These are phyloP conservation scores for Coccomyxa subellipsoidea DNA, from an alignment of 163 green algal genomes.

Conservation along the genomic window DNA sequence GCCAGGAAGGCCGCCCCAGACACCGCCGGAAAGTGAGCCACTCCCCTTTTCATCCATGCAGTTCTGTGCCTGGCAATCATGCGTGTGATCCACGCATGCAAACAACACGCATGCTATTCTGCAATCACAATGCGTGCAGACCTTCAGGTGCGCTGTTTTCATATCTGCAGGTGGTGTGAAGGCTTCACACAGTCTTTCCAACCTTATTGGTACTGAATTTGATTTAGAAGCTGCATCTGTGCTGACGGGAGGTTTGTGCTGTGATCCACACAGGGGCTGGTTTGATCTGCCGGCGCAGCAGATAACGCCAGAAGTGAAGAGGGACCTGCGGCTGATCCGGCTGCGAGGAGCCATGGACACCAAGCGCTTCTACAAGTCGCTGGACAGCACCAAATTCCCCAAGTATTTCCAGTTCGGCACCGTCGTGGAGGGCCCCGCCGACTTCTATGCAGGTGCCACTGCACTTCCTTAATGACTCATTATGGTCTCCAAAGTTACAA, in stretches of 20 bases:
- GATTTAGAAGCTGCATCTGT: too few species aligned
- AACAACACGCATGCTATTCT: not conserved
- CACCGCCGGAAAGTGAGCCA: slow-evolving; percentile 33
- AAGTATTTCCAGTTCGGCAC: slow-evolving; percentile 79
- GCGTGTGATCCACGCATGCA: not conserved
- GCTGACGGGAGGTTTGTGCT: too few species aligned
- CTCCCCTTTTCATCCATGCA: not conserved
- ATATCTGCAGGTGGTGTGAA: too few species aligned
- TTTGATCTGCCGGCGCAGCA: slow-evolving; percentile 46
- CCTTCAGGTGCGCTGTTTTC: too few species aligned
- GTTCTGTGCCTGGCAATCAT: not conserved
- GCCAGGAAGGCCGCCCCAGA: slow-evolving; percentile 27
- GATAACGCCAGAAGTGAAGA: slow-evolving; percentile 58
- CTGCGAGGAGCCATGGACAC: slow-evolving; percentile 55
- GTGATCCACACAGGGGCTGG: slow-evolving; percentile 27
- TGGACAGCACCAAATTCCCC: slow-evolving; percentile 70
- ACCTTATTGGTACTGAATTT: too few species aligned
- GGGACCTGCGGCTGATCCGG: slow-evolving; percentile 54
- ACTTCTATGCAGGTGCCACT: slow-evolving; percentile 66
- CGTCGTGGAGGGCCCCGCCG: slow-evolving; percentile 63
- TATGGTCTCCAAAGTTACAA: too few species aligned
- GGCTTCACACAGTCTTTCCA: too few species aligned
- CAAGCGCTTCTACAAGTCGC: slow-evolving; percentile 66
- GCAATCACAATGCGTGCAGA: too few species aligned
- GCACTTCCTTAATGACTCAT: too few species aligned